Evolutionary conservation across 2,329 filamentous ascomycete species (phyloP).

Genomic region (Colletotrichum spaethianum): DNA sequence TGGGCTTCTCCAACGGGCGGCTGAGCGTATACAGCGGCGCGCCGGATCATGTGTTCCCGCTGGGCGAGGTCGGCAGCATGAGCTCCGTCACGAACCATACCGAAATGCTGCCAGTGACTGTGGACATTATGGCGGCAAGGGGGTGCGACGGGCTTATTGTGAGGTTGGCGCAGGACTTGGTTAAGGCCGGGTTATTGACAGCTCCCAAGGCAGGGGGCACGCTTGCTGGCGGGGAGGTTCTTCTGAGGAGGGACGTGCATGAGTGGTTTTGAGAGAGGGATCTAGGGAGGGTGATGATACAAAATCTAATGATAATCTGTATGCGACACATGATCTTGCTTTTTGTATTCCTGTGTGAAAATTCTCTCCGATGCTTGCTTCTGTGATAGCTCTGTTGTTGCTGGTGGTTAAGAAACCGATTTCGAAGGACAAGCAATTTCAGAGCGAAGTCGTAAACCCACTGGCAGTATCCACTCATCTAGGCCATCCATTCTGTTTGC

Average conservation of each 20-base stretch:
- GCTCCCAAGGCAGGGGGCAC: constrained; percentile 58
- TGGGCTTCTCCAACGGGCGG: constrained; percentile 59
- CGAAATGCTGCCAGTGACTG: constrained; percentile 69
- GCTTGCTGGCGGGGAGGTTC: constrained; percentile 45
- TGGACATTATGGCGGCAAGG: constrained; percentile 70
- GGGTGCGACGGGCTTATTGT: constrained; percentile 74
- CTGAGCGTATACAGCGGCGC: constrained; percentile 53
- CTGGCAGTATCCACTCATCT: too few relatives aligned
- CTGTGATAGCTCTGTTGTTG: background rate
- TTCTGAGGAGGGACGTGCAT: constrained; percentile 42
- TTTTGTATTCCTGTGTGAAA: background rate
- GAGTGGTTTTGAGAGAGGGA: constrained; percentile 15
- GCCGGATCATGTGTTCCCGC: constrained; percentile 58
- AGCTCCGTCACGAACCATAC: constrained; percentile 60
- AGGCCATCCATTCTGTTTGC: too few relatives aligned
- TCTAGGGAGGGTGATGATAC: background rate
- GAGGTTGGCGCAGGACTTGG: constrained; percentile 65
- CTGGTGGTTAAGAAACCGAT: too few relatives aligned
- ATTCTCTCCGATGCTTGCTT: background rate
- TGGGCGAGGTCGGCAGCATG: constrained; percentile 54
- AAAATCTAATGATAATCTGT: background rate
- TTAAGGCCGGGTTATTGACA: constrained; percentile 62
- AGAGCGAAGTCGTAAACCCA: too few relatives aligned
- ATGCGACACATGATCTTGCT: background rate
- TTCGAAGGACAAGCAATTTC: too few relatives aligned